phyloP scores from a whole-genome alignment of 1,284 basidiomycete species.

The Fomitopsis pinicola region DNA sequence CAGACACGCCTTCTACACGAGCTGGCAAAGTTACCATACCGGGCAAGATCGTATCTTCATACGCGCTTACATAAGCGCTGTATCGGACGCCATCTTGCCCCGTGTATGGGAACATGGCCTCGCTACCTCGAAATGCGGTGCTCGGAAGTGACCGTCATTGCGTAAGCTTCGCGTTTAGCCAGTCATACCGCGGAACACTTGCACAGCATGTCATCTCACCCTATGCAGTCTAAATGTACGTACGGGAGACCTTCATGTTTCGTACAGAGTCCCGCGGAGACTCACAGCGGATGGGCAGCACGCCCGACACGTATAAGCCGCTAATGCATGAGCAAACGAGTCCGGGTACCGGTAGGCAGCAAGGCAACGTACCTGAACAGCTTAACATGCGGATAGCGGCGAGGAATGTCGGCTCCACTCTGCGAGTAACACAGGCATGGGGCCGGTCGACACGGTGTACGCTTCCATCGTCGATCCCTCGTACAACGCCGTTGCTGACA shows the following conservation, averaged over 20 bases:
- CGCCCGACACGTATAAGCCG: neutral
- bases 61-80: constrained; percentile 1
- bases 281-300: neutral
- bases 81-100: constrained; percentile 9
- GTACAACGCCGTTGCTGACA: neutral
- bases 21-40: constrained; percentile 1
- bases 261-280: neutral
- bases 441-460: neutral
- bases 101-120: constrained; percentile 1
- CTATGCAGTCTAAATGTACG: neutral
- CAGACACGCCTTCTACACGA: constrained; percentile 30
- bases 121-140: constrained; percentile 3
- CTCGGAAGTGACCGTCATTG: neutral
- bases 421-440: neutral
- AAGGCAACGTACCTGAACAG: neutral
- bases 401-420: too few species aligned
- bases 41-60: constrained; percentile 1
- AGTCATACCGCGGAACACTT: neutral
- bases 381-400: neutral
- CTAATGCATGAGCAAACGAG: neutral
- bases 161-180: neutral
- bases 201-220: neutral
- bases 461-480: neutral
- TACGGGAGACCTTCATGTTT: neutral
- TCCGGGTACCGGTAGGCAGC: neutral